phyloP scores from a whole-genome alignment of 1,284 basidiomycete species.

The Ustilago curta region DNA sequence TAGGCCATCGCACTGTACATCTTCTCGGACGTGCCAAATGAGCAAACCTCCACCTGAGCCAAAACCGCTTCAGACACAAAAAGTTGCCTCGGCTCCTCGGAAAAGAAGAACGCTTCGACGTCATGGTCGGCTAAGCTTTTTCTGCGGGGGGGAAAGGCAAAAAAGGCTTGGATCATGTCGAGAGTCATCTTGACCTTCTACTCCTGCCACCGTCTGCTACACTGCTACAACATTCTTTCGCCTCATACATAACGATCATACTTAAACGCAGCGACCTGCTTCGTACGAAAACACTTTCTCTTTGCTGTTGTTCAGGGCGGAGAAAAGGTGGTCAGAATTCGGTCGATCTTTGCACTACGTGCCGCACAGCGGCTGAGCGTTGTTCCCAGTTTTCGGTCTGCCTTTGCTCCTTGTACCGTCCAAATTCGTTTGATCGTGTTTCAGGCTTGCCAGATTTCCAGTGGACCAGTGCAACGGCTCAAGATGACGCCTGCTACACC shows the following conservation, averaged over 20 bases:
- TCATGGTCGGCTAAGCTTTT: constrained; percentile 18
- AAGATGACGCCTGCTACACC: constrained; percentile 1
- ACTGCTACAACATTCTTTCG: neutral
- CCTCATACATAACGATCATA: neutral
- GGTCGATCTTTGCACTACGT: constrained; percentile 9
- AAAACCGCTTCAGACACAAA: constrained; percentile 11
- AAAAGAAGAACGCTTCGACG: constrained; percentile 13
- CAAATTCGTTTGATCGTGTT: no score
- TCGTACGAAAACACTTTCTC: neutral
- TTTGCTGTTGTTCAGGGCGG: no score
- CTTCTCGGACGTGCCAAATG: neutral
- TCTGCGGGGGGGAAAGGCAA: neutral
- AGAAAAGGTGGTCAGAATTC: constrained; percentile 28
- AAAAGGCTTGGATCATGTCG: no score
- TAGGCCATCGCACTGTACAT: neutral
- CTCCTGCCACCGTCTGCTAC: constrained; percentile 2
- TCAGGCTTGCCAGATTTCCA: no score
- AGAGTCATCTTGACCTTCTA: neutral
- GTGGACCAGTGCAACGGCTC: no score
- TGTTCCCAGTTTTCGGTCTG: neutral
- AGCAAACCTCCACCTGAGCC: constrained; percentile 1
- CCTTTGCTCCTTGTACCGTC: no score
- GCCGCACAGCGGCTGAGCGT: constrained; percentile 19
- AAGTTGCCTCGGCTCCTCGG: neutral
- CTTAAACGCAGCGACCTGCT: neutral